Percentiles rank a stretch among this genome's conserved stretches.
phyloP scores from a whole-genome alignment of 2,329 filamentous ascomycete species.

The Triangularia setosa region DNA sequence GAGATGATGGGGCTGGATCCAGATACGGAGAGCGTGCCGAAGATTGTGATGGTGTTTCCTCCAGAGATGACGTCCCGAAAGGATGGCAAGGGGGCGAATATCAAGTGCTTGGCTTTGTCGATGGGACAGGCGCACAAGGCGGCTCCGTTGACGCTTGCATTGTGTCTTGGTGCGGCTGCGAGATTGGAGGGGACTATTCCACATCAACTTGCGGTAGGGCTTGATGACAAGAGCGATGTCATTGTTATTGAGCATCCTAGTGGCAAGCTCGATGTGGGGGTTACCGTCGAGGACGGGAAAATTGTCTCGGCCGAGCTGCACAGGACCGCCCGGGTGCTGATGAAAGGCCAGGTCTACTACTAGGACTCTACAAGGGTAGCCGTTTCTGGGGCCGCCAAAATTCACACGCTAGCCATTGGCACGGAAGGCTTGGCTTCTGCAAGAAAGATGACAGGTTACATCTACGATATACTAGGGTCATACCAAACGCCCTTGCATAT shows the following conservation, averaged over 20 bases:
- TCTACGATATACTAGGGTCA: not conserved
- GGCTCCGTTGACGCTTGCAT: slow-evolving; percentile 38
- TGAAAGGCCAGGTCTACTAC: slow-evolving; percentile 48
- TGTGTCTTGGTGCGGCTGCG: slow-evolving; percentile 39
- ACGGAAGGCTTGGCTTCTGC: not conserved
- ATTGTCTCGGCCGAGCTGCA: slow-evolving; percentile 44
- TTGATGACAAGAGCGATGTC: slow-evolving; percentile 21
- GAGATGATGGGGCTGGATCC: slow-evolving; percentile 39
- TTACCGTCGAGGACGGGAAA: slow-evolving; percentile 35
- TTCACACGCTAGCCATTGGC: not conserved
- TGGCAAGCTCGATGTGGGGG: slow-evolving; percentile 44
- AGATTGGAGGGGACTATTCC: slow-evolving; percentile 41
- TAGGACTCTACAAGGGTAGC: not conserved
- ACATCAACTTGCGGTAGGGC: slow-evolving; percentile 28
- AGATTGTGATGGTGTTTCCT: slow-evolving; percentile 42
- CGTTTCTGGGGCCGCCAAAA: not conserved
- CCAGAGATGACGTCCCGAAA: slow-evolving; percentile 17
- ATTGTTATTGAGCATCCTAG: slow-evolving; percentile 46
- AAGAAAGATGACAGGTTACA: not conserved
- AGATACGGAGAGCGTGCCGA: slow-evolving; percentile 38
- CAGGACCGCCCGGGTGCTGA: slow-evolving; percentile 46
- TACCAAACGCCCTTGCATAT: not conserved
- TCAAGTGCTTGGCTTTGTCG: slow-evolving; percentile 45
- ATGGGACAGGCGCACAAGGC: slow-evolving; percentile 45
- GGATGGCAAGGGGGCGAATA: slow-evolving; percentile 31